Evolutionary conservation across 192 early-diverging fungal genomes (phyloP).

Genomic region (Coemansia sp.): DNA sequence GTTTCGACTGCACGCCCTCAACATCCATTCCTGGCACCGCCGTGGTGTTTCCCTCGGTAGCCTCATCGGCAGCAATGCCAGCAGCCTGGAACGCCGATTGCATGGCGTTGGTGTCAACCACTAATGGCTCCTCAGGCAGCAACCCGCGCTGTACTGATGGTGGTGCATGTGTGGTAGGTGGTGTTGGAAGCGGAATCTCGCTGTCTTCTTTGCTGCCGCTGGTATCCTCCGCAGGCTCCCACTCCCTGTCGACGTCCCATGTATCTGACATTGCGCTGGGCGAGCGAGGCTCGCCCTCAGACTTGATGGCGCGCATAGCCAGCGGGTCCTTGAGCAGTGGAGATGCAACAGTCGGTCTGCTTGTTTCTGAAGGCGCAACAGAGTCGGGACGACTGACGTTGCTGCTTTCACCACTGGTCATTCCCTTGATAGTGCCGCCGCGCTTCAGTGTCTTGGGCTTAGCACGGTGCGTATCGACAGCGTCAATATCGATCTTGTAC

Average conservation of each 20-base stretch:
- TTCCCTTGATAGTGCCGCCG: conserved; percentile 15
- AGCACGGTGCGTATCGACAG: conserved; percentile 94
- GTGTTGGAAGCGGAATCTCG: conserved; percentile 19
- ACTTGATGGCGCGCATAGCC: conserved; percentile 16
- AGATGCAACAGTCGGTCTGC: not conserved
- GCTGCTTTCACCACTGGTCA: not conserved
- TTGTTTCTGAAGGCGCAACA: not conserved
- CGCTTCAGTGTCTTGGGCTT: conserved; percentile 58
- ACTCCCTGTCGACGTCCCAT: conserved; percentile 27
- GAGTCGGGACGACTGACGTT: not conserved
- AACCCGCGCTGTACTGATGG: conserved; percentile 16
- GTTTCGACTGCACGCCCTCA: conserved; percentile 34
- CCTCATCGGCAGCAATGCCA: not conserved
- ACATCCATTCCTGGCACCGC: not conserved
- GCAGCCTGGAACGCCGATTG: conserved; percentile 17
- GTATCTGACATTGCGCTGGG: conserved; percentile 16
- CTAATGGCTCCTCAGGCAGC: conserved; percentile 5
- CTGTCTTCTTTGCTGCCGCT: not conserved
- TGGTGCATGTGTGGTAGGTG: conserved; percentile 18
- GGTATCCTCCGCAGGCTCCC: conserved; percentile 9
- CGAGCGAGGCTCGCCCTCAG: conserved; percentile 3
- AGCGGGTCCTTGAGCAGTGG: conserved; percentile 5
- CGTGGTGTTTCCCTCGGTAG: not conserved
- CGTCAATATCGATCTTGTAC: conserved; percentile 93
- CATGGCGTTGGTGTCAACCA: conserved; percentile 1